phyloP scores from a whole-genome alignment of 2,329 filamentous ascomycete genomes.

The Didymella glomerata region DNA sequence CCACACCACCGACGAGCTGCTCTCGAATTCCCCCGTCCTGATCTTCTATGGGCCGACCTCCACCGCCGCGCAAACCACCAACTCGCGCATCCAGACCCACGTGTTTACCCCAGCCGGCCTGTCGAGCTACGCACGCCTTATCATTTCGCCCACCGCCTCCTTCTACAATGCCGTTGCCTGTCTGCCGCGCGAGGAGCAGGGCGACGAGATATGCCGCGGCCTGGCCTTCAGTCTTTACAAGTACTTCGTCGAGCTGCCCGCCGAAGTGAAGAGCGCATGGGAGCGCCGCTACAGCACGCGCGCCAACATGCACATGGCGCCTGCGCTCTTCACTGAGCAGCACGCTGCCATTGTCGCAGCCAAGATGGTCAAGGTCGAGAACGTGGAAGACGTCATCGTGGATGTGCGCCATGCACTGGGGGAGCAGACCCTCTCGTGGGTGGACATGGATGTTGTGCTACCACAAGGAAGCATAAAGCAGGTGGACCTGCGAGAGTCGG shows the following conservation, averaged over 20 bases:
- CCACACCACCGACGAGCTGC: slow-evolving; percentile 83
- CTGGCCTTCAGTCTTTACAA: slow-evolving; percentile 92
- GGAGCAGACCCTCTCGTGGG: slow-evolving; percentile 81
- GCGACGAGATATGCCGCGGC: slow-evolving; percentile 89
- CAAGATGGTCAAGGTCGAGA: slow-evolving; percentile 83
- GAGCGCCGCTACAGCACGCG: slow-evolving; percentile 62
- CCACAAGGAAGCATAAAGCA: slow-evolving; percentile 74
- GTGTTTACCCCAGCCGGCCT: slow-evolving; percentile 89
- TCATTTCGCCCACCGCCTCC: slow-evolving; percentile 89
- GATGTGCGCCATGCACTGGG: slow-evolving; percentile 79
- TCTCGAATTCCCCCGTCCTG: slow-evolving; percentile 81
- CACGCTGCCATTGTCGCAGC: slow-evolving; percentile 92
- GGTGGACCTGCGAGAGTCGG: slow-evolving; percentile 58
- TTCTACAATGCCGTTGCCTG: slow-evolving; percentile 90
- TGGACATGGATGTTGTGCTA: slow-evolving; percentile 87
- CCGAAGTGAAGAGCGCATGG: slow-evolving; percentile 76
- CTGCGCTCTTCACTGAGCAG: slow-evolving; percentile 83
- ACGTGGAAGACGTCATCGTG: slow-evolving; percentile 74
- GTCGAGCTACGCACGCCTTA: slow-evolving; percentile 88
- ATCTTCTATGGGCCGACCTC: slow-evolving; percentile 93
- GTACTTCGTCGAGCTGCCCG: slow-evolving; percentile 89
- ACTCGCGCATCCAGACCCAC: slow-evolving; percentile 93
- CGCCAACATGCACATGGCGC: slow-evolving; percentile 68
- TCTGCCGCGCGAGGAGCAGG: slow-evolving; percentile 91
- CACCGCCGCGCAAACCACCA: slow-evolving; percentile 86